These are phyloP conservation scores for Hemisphaericaspora xylanilytica DNA, from an alignment of 1,139 yeast species.

Conservation along the genomic window DNA sequence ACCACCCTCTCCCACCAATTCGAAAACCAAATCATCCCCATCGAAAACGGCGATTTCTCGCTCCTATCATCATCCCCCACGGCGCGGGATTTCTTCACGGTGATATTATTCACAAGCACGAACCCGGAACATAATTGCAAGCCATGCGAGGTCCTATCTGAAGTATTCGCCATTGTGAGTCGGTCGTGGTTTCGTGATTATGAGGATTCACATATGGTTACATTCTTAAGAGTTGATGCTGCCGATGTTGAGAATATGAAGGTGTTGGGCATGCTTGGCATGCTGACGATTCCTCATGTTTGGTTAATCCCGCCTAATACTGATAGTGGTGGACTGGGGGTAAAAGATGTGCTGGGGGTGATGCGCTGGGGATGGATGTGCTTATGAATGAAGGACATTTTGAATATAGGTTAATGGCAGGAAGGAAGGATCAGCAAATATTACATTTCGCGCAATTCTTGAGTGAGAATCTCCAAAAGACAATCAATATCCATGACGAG, in stretches of 20 bases:
- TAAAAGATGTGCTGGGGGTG: too few species aligned
- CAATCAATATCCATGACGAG: conserved; percentile 40
- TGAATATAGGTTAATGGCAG: conserved; percentile 31
- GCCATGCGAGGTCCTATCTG: conserved; percentile 21
- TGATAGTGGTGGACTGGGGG: conserved; percentile 13
- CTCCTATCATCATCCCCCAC: conserved; percentile 31
- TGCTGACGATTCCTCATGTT: conserved; percentile 57
- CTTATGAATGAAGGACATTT: conserved; percentile 32
- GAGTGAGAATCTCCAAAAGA: conserved; percentile 41
- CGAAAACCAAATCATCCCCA: conserved; percentile 26
- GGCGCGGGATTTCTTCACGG: conserved; percentile 38
- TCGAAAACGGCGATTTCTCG: conserved; percentile 30
- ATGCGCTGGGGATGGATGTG: conserved; percentile 23
- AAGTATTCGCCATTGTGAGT: conserved; percentile 37
- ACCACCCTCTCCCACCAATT: conserved; percentile 15
- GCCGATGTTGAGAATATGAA: conserved; percentile 33
- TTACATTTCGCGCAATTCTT: conserved; percentile 54
- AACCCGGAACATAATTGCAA: conserved; percentile 33
- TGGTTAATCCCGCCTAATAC: conserved; percentile 60
- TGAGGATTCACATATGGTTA: conserved; percentile 34
- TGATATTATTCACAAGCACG: conserved; percentile 36
- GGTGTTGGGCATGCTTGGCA: conserved; percentile 36
- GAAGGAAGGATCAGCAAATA: conserved; percentile 28
- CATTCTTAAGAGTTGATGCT: conserved; percentile 54
- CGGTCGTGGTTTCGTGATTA: conserved; percentile 44